These are phyloP conservation scores for Penicillium sp. DNA, from an alignment of 2,329 filamentous ascomycete genomes.

Conservation along the genomic window DNA sequence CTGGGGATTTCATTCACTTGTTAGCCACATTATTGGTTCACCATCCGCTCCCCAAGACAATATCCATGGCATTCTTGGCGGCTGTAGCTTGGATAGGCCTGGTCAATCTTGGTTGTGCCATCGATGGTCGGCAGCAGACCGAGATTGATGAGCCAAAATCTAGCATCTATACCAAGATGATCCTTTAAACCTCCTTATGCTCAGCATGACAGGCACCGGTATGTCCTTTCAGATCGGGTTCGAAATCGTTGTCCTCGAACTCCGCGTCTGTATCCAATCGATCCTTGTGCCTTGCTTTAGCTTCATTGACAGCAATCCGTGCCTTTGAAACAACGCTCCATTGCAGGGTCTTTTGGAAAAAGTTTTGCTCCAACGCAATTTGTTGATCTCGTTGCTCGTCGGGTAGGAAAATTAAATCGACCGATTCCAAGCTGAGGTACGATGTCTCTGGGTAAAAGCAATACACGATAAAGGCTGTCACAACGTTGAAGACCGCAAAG, in stretches of 20 bases:
- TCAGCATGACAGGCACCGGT: constrained; percentile 3
- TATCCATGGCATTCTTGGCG: too few species aligned
- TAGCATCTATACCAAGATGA: too few species aligned
- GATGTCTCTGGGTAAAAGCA: constrained; percentile 40
- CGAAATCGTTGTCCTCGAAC: not conserved
- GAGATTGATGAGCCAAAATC: too few species aligned
- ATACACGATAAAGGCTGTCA: constrained; percentile 30
- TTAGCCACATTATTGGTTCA: too few species aligned
- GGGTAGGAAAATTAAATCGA: constrained; percentile 40
- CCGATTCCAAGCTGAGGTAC: constrained; percentile 41
- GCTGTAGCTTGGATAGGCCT: too few species aligned
- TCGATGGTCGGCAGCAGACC: too few species aligned
- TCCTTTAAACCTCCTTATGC: not conserved
- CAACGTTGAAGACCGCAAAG: constrained; percentile 63
- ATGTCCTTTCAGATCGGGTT: not conserved
- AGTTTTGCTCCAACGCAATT: constrained; percentile 10
- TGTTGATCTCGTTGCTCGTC: constrained; percentile 10
- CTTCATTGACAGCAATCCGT: constrained; percentile 15
- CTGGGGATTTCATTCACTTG: too few species aligned
- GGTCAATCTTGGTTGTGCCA: too few species aligned
- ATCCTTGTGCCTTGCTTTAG: constrained; percentile 10
- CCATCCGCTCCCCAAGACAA: too few species aligned
- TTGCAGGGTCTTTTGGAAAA: constrained; percentile 12
- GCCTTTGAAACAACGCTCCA: constrained; percentile 13
- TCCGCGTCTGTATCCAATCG: constrained; percentile 1